Percentiles rank a stretch among this genome's conserved stretches.
Conservation (phyloP, 805 yeast species). For the Barnettozyma siamensis region DNA sequence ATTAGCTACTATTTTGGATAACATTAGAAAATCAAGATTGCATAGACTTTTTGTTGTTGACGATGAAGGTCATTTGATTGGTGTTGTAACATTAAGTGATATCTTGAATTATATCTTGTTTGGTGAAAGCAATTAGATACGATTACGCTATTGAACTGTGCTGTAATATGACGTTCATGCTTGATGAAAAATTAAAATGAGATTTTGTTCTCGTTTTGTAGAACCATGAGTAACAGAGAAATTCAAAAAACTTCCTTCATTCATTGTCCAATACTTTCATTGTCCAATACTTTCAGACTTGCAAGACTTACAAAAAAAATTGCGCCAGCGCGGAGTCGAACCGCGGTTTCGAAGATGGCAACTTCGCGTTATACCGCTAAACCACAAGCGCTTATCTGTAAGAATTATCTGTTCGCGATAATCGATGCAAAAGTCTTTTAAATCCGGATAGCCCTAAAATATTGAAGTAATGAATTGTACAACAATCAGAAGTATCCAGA, state of each 20-base stretch:
- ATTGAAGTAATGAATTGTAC: no score
- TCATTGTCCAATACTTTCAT: no score
- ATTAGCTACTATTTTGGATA: constrained; percentile 84
- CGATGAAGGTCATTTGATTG: constrained; percentile 66
- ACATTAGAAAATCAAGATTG: constrained; percentile 83
- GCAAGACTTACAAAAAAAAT: neutral
- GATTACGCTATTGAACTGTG: neutral
- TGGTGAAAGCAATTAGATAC: constrained; percentile 35
- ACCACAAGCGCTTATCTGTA: no score
- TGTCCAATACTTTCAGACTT: no score
- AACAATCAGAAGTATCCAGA: no score
- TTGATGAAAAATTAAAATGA: no score
- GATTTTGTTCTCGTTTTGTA: no score
- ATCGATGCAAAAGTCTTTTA: neutral
- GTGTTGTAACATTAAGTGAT: constrained; percentile 88
- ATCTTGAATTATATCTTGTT: constrained; percentile 76
- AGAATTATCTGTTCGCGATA: no score
- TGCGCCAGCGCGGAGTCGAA: neutral
- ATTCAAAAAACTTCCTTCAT: no score
- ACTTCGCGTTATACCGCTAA: neutral
- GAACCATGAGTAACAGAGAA: no score
- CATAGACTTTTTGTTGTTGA: constrained; percentile 93
- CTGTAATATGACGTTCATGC: neutral
- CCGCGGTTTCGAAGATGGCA: neutral
- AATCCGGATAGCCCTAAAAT: neutral